Evolutionary conservation across 163 green algal species (phyloP).

Genomic region (Coccomyxa subellipsoidea): DNA sequence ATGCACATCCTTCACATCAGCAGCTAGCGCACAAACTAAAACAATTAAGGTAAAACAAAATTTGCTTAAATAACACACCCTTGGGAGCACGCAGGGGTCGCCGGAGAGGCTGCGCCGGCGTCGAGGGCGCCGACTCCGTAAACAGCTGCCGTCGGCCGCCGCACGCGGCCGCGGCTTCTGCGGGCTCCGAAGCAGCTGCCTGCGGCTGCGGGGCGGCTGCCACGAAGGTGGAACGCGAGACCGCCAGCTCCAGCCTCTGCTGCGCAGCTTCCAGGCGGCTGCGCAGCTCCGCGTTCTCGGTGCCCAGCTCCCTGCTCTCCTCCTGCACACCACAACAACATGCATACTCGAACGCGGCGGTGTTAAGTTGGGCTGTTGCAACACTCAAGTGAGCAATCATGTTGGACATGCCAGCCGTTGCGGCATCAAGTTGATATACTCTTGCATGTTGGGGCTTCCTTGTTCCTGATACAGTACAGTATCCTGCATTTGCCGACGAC

Average conservation of each 20-base stretch:
- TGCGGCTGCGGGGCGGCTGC: not conserved
- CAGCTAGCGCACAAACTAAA: not conserved
- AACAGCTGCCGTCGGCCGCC: slow-evolving; percentile 1
- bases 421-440: no score
- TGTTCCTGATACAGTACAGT: no score
- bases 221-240: slow-evolving; percentile 4
- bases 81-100: not conserved
- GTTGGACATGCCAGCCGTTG: no score
- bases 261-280: slow-evolving; percentile 28
- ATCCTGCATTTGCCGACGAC: no score
- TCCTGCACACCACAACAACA: no score
- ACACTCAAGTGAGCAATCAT: no score
- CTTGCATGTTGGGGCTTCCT: no score
- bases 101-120: not conserved
- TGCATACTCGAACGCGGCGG: no score
- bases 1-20: not conserved
- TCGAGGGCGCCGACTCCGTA: not conserved
- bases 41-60: no score
- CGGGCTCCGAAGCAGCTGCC: not conserved
- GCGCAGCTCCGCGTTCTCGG: slow-evolving; percentile 20
- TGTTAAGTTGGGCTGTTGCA: no score
- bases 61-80: no score
- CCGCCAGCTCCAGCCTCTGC: slow-evolving; percentile 37
- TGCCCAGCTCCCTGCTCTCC: slow-evolving; percentile 2
- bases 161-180: no score